These are phyloP conservation scores for Diaporthe citriasiana DNA, from an alignment of 2,329 filamentous ascomycete genomes.

Conservation along the genomic window DNA sequence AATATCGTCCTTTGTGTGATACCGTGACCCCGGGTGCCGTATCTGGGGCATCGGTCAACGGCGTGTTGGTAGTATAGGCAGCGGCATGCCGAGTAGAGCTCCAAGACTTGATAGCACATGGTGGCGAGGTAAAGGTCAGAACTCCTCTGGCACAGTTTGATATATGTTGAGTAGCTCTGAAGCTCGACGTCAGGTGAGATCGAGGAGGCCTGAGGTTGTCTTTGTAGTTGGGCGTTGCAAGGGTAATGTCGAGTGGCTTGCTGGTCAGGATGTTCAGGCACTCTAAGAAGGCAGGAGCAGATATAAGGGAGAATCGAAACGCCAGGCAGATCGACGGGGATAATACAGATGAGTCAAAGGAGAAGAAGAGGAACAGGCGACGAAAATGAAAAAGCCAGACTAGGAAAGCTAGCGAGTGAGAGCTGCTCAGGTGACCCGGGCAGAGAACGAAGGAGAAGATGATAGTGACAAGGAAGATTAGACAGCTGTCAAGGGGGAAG, in stretches of 20 bases:
- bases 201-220: slow-evolving; percentile 28
- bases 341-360: slow-evolving; percentile 41
- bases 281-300: slow-evolving; percentile 30
- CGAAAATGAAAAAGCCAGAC: slow-evolving; percentile 44
- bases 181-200: slow-evolving; percentile 45
- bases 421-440: slow-evolving; percentile 42
- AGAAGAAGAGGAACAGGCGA: slow-evolving; percentile 39
- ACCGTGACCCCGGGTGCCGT: slow-evolving; percentile 79
- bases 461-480: slow-evolving; percentile 45
- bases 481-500: slow-evolving; percentile 52
- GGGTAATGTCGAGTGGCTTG: slow-evolving; percentile 34
- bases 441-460: slow-evolving; percentile 45
- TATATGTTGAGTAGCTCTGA: slow-evolving; percentile 42
- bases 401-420: slow-evolving; percentile 43
- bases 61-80: slow-evolving; percentile 92
- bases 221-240: slow-evolving; percentile 1
- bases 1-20: slow-evolving; percentile 82
- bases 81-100: slow-evolving; percentile 87
- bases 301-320: slow-evolving; percentile 31
- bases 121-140: slow-evolving; percentile 49
- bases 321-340: slow-evolving; percentile 32
- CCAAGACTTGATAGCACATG: slow-evolving; percentile 91
- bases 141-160: slow-evolving; percentile 44
- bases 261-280: slow-evolving; percentile 36
- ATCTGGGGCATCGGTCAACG: slow-evolving; percentile 83